Percentiles rank a stretch among this genome's conserved stretches.
These are phyloP conservation scores for Purpureocillium lavendulum DNA, from an alignment of 2,329 filamentous ascomycete genomes.

Conservation along the genomic window DNA sequence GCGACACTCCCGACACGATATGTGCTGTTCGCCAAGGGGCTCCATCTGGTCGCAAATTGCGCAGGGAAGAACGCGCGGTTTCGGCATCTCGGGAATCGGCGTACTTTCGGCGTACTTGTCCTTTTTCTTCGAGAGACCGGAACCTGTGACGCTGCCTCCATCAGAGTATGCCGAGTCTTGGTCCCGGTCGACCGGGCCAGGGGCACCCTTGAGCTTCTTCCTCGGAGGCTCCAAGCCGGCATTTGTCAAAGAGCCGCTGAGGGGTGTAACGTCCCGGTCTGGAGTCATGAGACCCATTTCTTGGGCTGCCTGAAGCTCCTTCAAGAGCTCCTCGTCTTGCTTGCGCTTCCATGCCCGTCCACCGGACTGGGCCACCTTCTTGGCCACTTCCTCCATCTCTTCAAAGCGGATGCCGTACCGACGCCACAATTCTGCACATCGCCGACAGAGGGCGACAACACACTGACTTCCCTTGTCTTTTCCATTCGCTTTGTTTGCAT, in stretches of 20 bases:
- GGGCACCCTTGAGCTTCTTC: slow-evolving; percentile 54
- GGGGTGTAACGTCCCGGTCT: slow-evolving; percentile 32
- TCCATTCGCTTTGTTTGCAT: slow-evolving; percentile 43
- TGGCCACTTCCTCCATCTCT: slow-evolving; percentile 81
- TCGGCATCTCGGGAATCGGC: slow-evolving; percentile 66
- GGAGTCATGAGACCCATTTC: slow-evolving; percentile 41
- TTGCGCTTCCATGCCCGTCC: slow-evolving; percentile 80
- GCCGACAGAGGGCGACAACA: slow-evolving; percentile 76
- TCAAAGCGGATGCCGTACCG: slow-evolving; percentile 96
- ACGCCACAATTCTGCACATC: slow-evolving; percentile 89
- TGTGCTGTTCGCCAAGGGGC: slow-evolving; percentile 59
- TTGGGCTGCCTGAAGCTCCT: slow-evolving; percentile 59
- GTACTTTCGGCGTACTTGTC: slow-evolving; percentile 47
- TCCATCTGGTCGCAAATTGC: slow-evolving; percentile 74
- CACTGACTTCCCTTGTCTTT: slow-evolving; percentile 73
- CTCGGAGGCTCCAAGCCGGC: slow-evolving; percentile 44
- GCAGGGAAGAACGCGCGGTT: slow-evolving; percentile 71
- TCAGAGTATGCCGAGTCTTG: slow-evolving; percentile 38
- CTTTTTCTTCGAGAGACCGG: slow-evolving; percentile 46
- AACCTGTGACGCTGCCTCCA: slow-evolving; percentile 28
- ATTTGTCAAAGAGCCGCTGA: slow-evolving; percentile 19
- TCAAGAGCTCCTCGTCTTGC: slow-evolving; percentile 83
- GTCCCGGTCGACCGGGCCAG: slow-evolving; percentile 36
- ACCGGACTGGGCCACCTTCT: slow-evolving; percentile 73
- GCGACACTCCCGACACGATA: slow-evolving; percentile 80